These are phyloP conservation scores for Oryza brachyantha DNA, from an alignment of 176 grass and related monocot genomes.

Conservation along the genomic window DNA sequence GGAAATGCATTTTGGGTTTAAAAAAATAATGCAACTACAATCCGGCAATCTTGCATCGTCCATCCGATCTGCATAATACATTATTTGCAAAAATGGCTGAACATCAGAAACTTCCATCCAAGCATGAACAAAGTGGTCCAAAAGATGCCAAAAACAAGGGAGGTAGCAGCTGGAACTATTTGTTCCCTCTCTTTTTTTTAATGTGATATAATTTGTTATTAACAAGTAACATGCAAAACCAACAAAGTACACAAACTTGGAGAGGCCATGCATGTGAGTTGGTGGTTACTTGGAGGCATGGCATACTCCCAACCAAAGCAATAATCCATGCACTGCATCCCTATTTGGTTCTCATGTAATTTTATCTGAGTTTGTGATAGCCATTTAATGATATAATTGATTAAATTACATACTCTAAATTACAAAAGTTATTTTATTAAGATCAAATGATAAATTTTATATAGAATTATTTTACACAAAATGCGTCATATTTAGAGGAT, in stretches of 20 bases:
- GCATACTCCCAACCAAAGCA: neutral
- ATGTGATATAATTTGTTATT: neutral
- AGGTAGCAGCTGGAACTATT: neutral
- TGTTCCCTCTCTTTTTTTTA: neutral
- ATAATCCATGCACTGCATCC: neutral
- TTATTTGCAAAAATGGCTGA: neutral
- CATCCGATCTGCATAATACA: neutral
- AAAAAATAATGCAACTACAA: no score
- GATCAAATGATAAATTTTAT: no score
- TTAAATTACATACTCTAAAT: no score
- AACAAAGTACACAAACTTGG: neutral
- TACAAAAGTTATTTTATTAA: no score
- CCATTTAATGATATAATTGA: no score
- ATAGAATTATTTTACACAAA: no score
- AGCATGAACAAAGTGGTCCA: neutral
- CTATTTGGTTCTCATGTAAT: no score
- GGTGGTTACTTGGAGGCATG: neutral
- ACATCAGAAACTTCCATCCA: conserved; percentile 13
- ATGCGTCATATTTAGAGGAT: no score
- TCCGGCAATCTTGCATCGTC: neutral
- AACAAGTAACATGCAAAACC: conserved; percentile 27
- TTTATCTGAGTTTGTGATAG: no score
- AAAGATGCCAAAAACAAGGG: conserved; percentile 16
- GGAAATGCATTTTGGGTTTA: no score
- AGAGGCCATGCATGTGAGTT: conserved; percentile 19